phyloP scores from a whole-genome alignment of 768 basidiomycete genomes.

The Tylopilus plumbeoviolaceoides region DNA sequence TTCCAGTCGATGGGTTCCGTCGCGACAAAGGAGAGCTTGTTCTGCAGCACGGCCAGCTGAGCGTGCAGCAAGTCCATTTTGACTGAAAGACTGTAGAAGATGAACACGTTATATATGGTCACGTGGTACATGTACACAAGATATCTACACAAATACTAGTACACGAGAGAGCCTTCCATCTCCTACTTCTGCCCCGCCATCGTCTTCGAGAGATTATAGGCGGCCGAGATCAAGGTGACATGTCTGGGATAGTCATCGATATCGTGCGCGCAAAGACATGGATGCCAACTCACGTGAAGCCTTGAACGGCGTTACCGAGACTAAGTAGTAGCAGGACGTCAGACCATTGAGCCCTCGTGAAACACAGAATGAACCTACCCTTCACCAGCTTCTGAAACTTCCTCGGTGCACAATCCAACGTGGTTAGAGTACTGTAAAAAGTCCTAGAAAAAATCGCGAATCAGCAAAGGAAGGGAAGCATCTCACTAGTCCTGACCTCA shows the following conservation, averaged over 20 bases:
- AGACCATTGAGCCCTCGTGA: slow-evolving; percentile 7
- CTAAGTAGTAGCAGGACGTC: slow-evolving; percentile 35
- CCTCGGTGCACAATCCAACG: slow-evolving; percentile 81
- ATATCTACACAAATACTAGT: no score
- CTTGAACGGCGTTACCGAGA: slow-evolving; percentile 84
- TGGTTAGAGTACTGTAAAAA: no score
- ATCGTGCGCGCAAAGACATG: neutral
- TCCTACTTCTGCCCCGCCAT: slow-evolving; percentile 13
- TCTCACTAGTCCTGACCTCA: no score
- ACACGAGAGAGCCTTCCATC: no score
- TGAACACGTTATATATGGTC: slow-evolving; percentile 12
- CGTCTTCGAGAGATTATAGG: slow-evolving; percentile 78
- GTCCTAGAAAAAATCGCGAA: no score
- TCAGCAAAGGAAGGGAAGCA: no score
- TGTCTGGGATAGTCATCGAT: slow-evolving; percentile 42
- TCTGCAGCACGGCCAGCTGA: slow-evolving; percentile 54
- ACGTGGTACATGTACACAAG: slow-evolving; percentile 6
- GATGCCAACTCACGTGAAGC: slow-evolving; percentile 66
- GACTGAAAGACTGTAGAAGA: neutral
- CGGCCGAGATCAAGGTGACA: slow-evolving; percentile 80
- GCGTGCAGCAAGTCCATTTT: slow-evolving; percentile 60
- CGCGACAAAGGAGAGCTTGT: slow-evolving; percentile 64
- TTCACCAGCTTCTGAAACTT: slow-evolving; percentile 82
- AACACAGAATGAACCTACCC: no score
- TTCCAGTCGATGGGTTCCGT: slow-evolving; percentile 79